Evolutionary conservation across 352 stramenopile species (phyloP).

Genomic region (Phytopythium aichiense): DNA sequence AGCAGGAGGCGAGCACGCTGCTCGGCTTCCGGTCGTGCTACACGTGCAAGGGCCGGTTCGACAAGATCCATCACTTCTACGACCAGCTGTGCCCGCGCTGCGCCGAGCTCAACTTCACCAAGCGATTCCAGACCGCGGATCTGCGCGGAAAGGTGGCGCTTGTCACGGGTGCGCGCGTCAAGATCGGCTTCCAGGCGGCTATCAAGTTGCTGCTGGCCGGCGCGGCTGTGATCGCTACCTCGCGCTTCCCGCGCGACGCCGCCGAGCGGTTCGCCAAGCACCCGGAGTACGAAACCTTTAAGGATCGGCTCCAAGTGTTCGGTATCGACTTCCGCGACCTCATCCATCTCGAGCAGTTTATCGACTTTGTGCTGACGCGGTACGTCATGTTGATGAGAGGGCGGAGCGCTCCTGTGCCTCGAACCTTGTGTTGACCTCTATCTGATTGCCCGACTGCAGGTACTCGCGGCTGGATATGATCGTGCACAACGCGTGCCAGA

Average conservation of each 20-base stretch:
- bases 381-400: slow-evolving; percentile 5
- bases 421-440: not conserved
- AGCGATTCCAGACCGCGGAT: slow-evolving; percentile 91
- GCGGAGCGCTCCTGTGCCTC: not conserved
- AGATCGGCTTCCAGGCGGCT: slow-evolving; percentile 95
- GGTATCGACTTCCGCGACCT: slow-evolving; percentile 96
- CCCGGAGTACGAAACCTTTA: slow-evolving; percentile 91
- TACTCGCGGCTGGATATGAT: slow-evolving; percentile 94
- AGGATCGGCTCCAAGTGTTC: slow-evolving; percentile 93
- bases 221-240: slow-evolving; percentile 93
- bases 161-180: slow-evolving; percentile 94
- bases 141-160: slow-evolving; percentile 89
- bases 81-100: slow-evolving; percentile 95
- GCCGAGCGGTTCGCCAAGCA: slow-evolving; percentile 89
- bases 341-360: slow-evolving; percentile 94
- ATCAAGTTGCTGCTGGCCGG: slow-evolving; percentile 93
- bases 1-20: slow-evolving; percentile 55
- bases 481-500: slow-evolving; percentile 98
- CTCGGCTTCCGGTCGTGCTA: slow-evolving; percentile 94
- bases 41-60: slow-evolving; percentile 93
- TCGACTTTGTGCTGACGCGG: slow-evolving; percentile 75
- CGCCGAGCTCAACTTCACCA: slow-evolving; percentile 92
- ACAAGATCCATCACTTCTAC: slow-evolving; percentile 95
- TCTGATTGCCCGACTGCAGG: slow-evolving; percentile 4
- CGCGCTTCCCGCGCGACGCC: slow-evolving; percentile 93